phyloP scores from a whole-genome alignment of 2,329 filamentous ascomycete genomes.

The Lecanicillium sp. region DNA sequence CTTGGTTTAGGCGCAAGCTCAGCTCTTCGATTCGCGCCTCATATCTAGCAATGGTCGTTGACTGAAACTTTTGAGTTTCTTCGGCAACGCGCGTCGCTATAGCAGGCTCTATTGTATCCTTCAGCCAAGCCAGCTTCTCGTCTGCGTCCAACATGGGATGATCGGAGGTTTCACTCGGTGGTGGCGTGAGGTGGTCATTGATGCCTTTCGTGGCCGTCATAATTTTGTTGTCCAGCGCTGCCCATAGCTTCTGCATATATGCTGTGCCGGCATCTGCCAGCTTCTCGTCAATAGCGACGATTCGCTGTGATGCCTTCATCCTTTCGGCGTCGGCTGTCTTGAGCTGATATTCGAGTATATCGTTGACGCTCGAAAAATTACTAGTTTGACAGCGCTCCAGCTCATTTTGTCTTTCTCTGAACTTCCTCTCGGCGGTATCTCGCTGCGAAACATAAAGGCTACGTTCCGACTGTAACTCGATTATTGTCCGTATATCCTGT shows the following conservation, averaged over 20 bases:
- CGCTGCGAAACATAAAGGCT: background rate
- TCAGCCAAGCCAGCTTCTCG: background rate
- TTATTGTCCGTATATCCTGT: background rate
- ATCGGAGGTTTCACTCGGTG: slow-evolving; percentile 3
- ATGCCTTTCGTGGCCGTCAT: no score
- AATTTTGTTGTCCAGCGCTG: no score
- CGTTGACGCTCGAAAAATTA: slow-evolving; percentile 1
- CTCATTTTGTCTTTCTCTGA: background rate
- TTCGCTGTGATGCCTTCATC: background rate
- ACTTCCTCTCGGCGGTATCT: slow-evolving; percentile 3
- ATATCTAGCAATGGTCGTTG: background rate
- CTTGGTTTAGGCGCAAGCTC: background rate
- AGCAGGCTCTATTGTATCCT: background rate
- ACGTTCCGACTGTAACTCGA: background rate
- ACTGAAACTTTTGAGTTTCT: background rate
- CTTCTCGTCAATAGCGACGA: background rate
- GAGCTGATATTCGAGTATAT: background rate
- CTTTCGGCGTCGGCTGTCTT: slow-evolving; percentile 1
- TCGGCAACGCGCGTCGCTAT: background rate
- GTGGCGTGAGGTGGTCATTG: background rate
- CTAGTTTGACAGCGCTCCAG: slow-evolving; percentile 2
- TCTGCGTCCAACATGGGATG: background rate
- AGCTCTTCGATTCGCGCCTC: background rate
- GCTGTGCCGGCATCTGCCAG: background rate
- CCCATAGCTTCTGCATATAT: background rate